Evolutionary conservation across 495 filamentous ascomycete genomes (phyloP), one percentile per base, ranked within the genome.

Genomic region (Penicillium maclennaniae): DNA sequence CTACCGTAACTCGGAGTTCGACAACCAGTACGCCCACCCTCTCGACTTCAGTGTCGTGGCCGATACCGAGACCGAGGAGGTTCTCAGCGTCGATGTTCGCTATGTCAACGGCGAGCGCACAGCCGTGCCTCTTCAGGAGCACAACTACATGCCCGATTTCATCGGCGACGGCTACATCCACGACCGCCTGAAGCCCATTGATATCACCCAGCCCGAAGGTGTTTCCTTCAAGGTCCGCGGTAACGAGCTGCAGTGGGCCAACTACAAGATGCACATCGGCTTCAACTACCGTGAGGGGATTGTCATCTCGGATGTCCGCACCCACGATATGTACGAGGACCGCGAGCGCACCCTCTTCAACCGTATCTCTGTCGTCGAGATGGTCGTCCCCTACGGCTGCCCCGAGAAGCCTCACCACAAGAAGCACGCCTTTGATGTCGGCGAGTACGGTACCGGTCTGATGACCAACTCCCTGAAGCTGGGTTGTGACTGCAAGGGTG

Each of bases 221-320:
- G 69, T 70, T 7, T 72, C 69, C n/a, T 72, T 72, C 68, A 65
- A 62, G 47, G 58, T 72, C 51, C 67, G 67, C 37, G 68, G 68
- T 15, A 72, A 70, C 31, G 69, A 70, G 49, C 51, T 72, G 23
- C 61, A 65, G 6, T 73, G 68, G 70, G 70, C 69, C 39, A 68
- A 66, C 46, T 69, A 53, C 57, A 72, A 72, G 53, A 73, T 71
- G 67, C 69, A 71, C 55, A 70, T 91, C 40, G 86, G 87, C 14
- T 92, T 91, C 73, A 96, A 92, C 77, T 91, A 96, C 71, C 82
- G 89, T n/a, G 92, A 97, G 68, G 92, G 92, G 26, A 88, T 96
- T 52, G 85, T 96, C 15, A 78, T 97, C 19, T 92, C 89, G 69
- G 90, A 96, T 69, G 89, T 96, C 65, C 91, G 87, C 31, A 92